A percentile compares a stretch with the other conserved stretches of the same genome.
Evolutionary conservation across 225 moss, liverwort and hornwort species (phyloP).

Genomic region (Lunularia cruciata): DNA sequence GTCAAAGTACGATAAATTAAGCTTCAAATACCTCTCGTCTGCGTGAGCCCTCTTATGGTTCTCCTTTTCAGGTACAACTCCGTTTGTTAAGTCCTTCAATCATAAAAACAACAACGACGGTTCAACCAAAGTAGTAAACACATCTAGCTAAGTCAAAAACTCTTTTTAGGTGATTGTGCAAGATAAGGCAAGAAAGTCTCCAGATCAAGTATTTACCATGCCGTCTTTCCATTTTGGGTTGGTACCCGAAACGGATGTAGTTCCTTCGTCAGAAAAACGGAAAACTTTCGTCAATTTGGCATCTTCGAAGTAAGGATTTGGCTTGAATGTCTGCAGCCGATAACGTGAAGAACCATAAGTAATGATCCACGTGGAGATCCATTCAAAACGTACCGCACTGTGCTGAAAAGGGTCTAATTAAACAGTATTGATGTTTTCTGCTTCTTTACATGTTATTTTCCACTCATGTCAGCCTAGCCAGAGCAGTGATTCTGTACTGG

Average conservation of each 20-base stretch:
- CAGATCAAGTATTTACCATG: conserved; percentile 58
- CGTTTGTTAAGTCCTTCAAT: conserved; percentile 86
- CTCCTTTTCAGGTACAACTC: conserved; percentile 80
- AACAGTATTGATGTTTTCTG: too few species aligned
- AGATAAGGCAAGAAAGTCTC: too few species aligned
- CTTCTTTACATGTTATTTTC: too few species aligned
- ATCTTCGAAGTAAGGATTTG: conserved; percentile 87
- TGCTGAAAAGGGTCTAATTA: too few species aligned
- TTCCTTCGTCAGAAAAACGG: conserved; percentile 95
- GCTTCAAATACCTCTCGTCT: conserved; percentile 70
- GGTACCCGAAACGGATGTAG: conserved; percentile 87
- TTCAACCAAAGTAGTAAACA: too few species aligned
- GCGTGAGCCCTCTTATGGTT: conserved; percentile 72
- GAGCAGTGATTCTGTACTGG: too few species aligned
- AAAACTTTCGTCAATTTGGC: conserved; percentile 79
- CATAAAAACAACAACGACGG: neutral
- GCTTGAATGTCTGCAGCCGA: conserved; percentile 74
- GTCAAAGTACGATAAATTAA: too few species aligned
- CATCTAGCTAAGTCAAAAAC: too few species aligned
- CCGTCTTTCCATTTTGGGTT: conserved; percentile 97
- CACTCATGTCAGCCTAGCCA: too few species aligned
- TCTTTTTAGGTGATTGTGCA: neutral
- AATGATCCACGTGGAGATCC: neutral
- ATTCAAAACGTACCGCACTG: neutral
- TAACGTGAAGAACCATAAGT: neutral